Percentiles rank a stretch among this genome's conserved stretches.
Evolutionary conservation across 306 rosid genomes (phyloP).

Genomic region (Mimosa bimucronata): DNA sequence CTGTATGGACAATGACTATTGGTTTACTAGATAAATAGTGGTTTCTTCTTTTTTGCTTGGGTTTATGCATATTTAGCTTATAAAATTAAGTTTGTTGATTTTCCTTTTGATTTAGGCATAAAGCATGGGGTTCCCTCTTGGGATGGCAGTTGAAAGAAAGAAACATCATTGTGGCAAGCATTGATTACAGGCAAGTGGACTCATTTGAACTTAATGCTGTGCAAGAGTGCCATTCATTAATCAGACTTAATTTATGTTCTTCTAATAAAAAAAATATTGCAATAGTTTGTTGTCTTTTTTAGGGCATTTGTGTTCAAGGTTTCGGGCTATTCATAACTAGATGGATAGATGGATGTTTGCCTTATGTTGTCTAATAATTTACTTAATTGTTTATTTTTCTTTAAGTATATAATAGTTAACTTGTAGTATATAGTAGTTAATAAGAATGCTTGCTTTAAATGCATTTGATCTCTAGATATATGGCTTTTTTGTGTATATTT

Average conservation of each 20-base stretch:
- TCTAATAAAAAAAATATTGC: constrained; percentile 41
- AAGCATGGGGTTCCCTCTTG: constrained; percentile 97
- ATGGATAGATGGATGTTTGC: no score
- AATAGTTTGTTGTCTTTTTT: constrained; percentile 16
- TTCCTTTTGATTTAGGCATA: constrained; percentile 67
- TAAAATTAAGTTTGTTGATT: constrained; percentile 35
- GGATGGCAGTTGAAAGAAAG: constrained; percentile 89
- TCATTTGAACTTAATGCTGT: constrained; percentile 47
- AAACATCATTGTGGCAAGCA: constrained; percentile 84
- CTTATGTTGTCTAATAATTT: no score
- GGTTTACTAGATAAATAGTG: no score
- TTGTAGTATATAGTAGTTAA: no score
- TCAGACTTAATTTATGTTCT: constrained; percentile 43
- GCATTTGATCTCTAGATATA: no score
- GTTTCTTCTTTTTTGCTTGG: no score
- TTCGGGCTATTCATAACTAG: constrained; percentile 22
- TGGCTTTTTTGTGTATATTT: no score
- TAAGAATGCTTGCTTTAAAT: no score
- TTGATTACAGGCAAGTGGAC: constrained; percentile 88
- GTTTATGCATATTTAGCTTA: constrained; percentile 16
- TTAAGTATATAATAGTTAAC: no score
- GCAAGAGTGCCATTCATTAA: constrained; percentile 42
- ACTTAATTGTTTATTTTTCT: no score
- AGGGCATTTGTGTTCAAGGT: constrained; percentile 23
- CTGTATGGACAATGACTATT: constrained; percentile 17